These are phyloP conservation scores for Davidsoniella neocaledoniae DNA, from an alignment of 2,329 filamentous ascomycete genomes.

Conservation along the genomic window DNA sequence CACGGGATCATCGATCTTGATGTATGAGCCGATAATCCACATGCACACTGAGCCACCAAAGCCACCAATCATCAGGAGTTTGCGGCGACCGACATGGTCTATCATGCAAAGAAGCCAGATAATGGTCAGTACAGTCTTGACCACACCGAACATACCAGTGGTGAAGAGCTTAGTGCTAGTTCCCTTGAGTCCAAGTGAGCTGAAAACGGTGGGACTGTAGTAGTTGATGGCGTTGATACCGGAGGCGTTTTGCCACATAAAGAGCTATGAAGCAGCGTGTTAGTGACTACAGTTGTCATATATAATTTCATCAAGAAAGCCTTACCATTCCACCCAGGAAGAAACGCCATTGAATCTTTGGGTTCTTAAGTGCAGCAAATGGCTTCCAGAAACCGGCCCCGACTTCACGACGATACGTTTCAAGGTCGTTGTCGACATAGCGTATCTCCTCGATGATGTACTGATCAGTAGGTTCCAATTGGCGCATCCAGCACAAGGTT, in stretches of 20 bases:
- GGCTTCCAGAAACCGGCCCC: constrained; percentile 62
- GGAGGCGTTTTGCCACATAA: constrained; percentile 60
- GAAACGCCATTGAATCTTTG: constrained; percentile 51
- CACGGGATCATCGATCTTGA: constrained; percentile 34
- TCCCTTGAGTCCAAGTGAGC: constrained; percentile 29
- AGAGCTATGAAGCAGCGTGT: constrained; percentile 27
- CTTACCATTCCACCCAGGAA: constrained; percentile 45
- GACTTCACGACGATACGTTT: constrained; percentile 43
- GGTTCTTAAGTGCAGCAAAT: constrained; percentile 39
- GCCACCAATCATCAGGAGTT: constrained; percentile 51
- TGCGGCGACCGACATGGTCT: constrained; percentile 53
- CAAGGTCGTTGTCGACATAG: constrained; percentile 52
- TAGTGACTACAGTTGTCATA: neutral
- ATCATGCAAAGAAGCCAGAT: constrained; percentile 38
- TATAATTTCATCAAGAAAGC: neutral
- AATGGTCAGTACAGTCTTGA: constrained; percentile 40
- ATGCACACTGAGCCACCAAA: constrained; percentile 55
- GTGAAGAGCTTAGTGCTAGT: constrained; percentile 34
- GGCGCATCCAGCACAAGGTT: constrained; percentile 48
- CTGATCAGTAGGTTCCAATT: constrained; percentile 34
- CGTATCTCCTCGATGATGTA: constrained; percentile 61
- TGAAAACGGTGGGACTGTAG: constrained; percentile 48
- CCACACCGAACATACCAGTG: constrained; percentile 61
- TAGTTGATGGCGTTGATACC: constrained; percentile 73
- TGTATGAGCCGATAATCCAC: constrained; percentile 35